Evolutionary conservation across 139 green algal species (phyloP), one percentile per base, ranked within the genome.

Genomic region (Parachlorella kessleri): DNA sequence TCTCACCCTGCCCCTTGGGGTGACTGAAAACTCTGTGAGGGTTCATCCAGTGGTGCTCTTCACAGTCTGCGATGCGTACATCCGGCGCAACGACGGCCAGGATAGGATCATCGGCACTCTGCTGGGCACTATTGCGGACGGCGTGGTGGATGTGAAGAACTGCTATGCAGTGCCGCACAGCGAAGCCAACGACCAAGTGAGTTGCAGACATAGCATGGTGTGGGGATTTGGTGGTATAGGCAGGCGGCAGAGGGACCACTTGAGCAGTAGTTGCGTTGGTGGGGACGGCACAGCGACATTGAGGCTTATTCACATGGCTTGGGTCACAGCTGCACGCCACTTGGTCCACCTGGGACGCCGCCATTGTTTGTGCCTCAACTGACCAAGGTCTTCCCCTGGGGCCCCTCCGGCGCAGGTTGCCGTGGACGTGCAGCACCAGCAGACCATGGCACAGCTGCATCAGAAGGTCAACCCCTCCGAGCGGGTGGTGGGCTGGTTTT

Each of bases 101-200:
- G 88, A 93, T 59, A 84, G 96, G 9, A 96, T 99, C 7, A 98
- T 99, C 73, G 96, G 96, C 54, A 98, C 96, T 28, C 87, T 99
- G 65, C 89, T 99, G 48, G 96, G 96, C 26, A 91, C 75, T 9
- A 78, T 94, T 2, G 65, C 71, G 3, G 94, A 98, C n/a, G 91
- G 89, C 53, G 79, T 92, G 18, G 77, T 97, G 2, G 90, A 98
- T 14, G 87, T 99, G 40, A 94, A 90, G 73, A 96, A 92, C 72
- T 97, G 91, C 87, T 99, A 99, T 69, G 92, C 96, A 8, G 96
- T 99, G 33, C 96, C 96, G 1, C 95, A 99, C 89, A 98, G 94
- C 68, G 96, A 99, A 85, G 93, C 81, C 80, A 83, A 87, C 48
- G 95, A 98, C 30, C 89, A 96, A 88, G 94, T 95, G 68, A n/a